Conservation (phyloP, 345 rosid genomes). For the Leavenworthia alabamica region DNA sequence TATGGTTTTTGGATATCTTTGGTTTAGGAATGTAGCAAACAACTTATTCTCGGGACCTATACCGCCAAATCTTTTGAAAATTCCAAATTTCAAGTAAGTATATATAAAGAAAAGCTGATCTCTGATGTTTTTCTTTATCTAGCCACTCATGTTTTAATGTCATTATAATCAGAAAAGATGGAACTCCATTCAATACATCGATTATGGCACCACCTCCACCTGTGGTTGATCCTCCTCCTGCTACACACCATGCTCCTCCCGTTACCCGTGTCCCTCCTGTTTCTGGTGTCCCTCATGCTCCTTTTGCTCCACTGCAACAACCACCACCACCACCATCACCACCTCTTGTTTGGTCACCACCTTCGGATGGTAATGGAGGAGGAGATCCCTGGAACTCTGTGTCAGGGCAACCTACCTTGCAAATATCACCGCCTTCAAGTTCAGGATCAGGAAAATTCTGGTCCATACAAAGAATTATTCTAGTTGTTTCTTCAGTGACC, state of each 20-base stretch:
- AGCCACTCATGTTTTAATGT: not conserved
- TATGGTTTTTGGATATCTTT: conserved; percentile 2
- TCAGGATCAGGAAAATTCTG: conserved; percentile 34
- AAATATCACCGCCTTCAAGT: conserved; percentile 35
- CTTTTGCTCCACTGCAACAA: conserved; percentile 45
- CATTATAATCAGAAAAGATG: conserved; percentile 53
- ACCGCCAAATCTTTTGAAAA: conserved; percentile 51
- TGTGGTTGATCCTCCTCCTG: conserved; percentile 44
- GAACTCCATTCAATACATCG: conserved; percentile 87
- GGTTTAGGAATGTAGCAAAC: conserved; percentile 66
- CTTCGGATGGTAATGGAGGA: conserved; percentile 24
- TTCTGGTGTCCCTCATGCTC: conserved; percentile 44
- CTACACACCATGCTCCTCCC: conserved; percentile 43
- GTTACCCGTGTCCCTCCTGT: conserved; percentile 28
- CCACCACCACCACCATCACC: conserved; percentile 44
- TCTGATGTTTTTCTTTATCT: not conserved
- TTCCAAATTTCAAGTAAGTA: conserved; percentile 73
- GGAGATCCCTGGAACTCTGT: conserved; percentile 25
- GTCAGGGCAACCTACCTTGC: conserved; percentile 34
- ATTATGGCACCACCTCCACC: conserved; percentile 65
- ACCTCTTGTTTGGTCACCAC: conserved; percentile 36
- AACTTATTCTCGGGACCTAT: conserved; percentile 87
- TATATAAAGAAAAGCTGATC: not conserved
- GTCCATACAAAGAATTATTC: conserved; percentile 34
- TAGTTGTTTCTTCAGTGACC: conserved; percentile 42